A percentile compares a stretch with the other conserved stretches of the same genome.
These are phyloP conservation scores for Hebeloma cylindrosporum DNA, from an alignment of 768 basidiomycete genomes.

Conservation along the genomic window DNA sequence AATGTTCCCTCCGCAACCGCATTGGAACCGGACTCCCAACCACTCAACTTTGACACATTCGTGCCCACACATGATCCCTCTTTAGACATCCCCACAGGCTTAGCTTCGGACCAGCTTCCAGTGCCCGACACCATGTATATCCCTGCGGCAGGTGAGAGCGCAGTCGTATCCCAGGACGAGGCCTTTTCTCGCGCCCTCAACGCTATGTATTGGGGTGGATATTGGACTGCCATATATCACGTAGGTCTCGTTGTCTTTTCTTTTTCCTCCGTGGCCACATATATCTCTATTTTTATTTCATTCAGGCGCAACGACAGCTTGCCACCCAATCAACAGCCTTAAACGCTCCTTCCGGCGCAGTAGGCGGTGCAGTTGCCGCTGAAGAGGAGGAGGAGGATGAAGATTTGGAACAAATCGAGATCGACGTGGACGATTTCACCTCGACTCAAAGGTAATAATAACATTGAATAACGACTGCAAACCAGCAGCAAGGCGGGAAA, in stretches of 20 bases:
- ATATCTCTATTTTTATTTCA: no score
- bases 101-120: conserved; percentile 2
- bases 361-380: neutral
- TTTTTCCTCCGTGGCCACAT: no score
- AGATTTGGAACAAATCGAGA: neutral
- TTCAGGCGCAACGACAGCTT: no score
- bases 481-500: no score
- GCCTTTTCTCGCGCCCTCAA: conserved; percentile 72
- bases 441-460: neutral
- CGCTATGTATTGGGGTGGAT: conserved; percentile 87
- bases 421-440: neutral
- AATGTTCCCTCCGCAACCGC: no score
- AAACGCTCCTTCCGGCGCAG: no score
- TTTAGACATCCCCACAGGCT: conserved; percentile 35
- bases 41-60: conserved; percentile 69
- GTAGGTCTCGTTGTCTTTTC: no score
- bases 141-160: conserved; percentile 32
- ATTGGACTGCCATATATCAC: conserved; percentile 86
- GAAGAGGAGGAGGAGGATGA: neutral
- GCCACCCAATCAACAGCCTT: no score
- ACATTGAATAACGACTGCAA: neutral
- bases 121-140: conserved; percentile 21
- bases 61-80: conserved; percentile 70
- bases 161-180: conserved; percentile 63
- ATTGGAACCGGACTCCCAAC: conserved; percentile 56